Conservation (phyloP, 345 rosid genomes). For the Theobroma cacao region DNA sequence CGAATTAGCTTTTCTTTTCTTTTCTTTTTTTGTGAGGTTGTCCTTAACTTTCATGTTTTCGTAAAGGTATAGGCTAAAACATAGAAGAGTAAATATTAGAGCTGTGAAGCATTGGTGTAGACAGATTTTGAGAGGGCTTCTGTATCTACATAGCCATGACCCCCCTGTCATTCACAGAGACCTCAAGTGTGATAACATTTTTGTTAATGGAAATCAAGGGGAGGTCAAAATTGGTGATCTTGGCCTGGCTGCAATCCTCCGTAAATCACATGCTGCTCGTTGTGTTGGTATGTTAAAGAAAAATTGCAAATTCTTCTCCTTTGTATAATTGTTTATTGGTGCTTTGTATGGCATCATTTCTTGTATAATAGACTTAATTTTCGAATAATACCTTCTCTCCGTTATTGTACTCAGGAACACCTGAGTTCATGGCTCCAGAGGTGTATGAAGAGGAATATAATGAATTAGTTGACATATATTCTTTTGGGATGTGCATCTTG, state of each 20-base stretch:
- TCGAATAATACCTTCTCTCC: not conserved
- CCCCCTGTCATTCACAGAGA: conserved; percentile 98
- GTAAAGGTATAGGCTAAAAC: conserved; percentile 72
- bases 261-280: conserved; percentile 81
- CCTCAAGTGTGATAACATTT: conserved; percentile 98
- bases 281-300: conserved; percentile 74
- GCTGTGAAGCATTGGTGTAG: conserved; percentile 97
- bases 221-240: conserved; percentile 98
- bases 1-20: not conserved
- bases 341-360: not conserved
- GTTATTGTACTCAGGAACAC: conserved; percentile 60
- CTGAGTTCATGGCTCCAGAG: conserved; percentile 99
- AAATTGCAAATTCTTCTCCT: not conserved
- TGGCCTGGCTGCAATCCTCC: conserved; percentile 92
- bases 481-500: conserved; percentile 96
- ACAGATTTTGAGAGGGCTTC: conserved; percentile 81
- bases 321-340: not conserved
- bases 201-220: conserved; percentile 96
- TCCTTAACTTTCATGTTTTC: conserved; percentile 1
- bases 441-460: conserved; percentile 95
- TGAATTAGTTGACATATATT: conserved; percentile 91
- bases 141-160: conserved; percentile 78
- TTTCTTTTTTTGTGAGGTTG: no score
- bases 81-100: conserved; percentile 81
- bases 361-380: not conserved